Evolutionary conservation across 257 asterid genomes (phyloP).

Genomic region (Solanum rostratum): DNA sequence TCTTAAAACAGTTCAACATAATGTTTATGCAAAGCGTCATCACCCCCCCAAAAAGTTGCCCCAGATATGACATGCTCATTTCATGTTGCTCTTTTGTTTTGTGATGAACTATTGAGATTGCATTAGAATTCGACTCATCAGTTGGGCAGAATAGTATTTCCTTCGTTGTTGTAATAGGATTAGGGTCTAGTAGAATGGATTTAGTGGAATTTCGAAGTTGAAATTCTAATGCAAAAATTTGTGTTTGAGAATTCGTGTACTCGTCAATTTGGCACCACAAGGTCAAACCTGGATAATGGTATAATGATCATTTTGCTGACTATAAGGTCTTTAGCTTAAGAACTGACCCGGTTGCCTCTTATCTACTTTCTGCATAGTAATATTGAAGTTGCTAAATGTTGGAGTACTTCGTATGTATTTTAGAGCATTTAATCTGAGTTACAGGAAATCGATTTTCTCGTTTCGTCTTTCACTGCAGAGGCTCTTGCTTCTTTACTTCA

Average conservation of each 20-base stretch:
- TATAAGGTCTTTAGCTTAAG: not conserved
- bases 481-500: not conserved
- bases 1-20: too few species aligned
- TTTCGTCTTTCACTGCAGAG: too few species aligned
- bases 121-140: not conserved
- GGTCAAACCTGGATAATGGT: not conserved
- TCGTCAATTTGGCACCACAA: not conserved
- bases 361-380: too few species aligned
- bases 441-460: too few species aligned
- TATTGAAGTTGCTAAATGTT: too few species aligned
- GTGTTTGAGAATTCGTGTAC: not conserved
- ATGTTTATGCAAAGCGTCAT: too few species aligned
- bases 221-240: not conserved
- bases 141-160: not conserved
- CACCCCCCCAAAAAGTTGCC: too few species aligned
- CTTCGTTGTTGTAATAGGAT: not conserved
- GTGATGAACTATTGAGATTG: not conserved
- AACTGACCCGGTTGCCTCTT: too few species aligned
- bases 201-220: not conserved
- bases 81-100: not conserved
- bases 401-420: too few species aligned
- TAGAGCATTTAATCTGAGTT: not conserved
- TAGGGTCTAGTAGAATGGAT: not conserved
- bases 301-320: not conserved
- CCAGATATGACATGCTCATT: not conserved